Percentiles rank a stretch among this genome's conserved stretches.
Evolutionary conservation across 2,329 filamentous ascomycete genomes (phyloP).

Genomic region (Colletotrichum plurivorum): DNA sequence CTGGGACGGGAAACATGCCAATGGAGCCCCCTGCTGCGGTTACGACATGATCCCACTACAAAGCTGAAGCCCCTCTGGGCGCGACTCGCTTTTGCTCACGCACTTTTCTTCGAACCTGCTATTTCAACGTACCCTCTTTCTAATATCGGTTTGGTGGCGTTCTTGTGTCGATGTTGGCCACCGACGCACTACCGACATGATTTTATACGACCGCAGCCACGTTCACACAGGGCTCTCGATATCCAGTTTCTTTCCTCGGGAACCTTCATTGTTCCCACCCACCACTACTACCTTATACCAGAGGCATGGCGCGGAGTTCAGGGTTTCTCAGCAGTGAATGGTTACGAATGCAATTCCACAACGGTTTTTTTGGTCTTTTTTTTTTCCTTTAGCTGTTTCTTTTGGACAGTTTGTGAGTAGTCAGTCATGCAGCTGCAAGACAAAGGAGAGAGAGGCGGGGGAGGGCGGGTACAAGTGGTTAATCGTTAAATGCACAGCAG

Average conservation of each 20-base stretch:
- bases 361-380: constrained; percentile 21
- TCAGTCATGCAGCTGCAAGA: no score
- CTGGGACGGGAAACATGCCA: constrained; percentile 30
- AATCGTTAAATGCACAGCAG: no score
- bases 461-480: no score
- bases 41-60: constrained; percentile 21
- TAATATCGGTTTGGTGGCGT: constrained; percentile 31
- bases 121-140: constrained; percentile 38
- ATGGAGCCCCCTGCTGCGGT: constrained; percentile 34
- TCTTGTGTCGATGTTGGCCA: not conserved
- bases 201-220: constrained; percentile 33
- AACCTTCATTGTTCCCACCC: constrained; percentile 13
- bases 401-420: not conserved
- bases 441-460: no score
- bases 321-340: constrained; percentile 28
- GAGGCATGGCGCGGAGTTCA: constrained; percentile 42
- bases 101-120: constrained; percentile 23
- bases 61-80: not conserved
- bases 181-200: constrained; percentile 31
- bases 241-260: constrained; percentile 34
- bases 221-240: constrained; percentile 35
- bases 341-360: constrained; percentile 35
- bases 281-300: constrained; percentile 39
- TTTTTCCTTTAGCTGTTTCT: not conserved
- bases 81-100: not conserved